These are phyloP conservation scores for Colletotrichum limetticola DNA, from an alignment of 2,329 filamentous ascomycete genomes.

Conservation along the genomic window DNA sequence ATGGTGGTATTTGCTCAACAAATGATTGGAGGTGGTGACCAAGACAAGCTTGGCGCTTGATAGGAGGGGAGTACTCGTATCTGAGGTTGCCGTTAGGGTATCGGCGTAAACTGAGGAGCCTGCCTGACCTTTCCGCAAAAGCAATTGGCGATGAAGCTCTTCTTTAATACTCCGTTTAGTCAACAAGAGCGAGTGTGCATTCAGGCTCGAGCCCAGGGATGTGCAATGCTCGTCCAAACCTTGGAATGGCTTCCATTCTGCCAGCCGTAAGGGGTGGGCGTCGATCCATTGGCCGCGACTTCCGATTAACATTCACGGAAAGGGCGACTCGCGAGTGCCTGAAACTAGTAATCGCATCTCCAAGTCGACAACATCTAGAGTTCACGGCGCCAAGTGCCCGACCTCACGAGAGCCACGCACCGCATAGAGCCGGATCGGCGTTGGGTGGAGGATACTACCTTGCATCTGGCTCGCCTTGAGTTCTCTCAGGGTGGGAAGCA, in stretches of 20 bases:
- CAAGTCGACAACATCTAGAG: neutral
- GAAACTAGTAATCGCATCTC: constrained; percentile 19
- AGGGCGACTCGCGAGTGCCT: constrained; percentile 23
- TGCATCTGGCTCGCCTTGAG: neutral
- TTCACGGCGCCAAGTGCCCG: neutral
- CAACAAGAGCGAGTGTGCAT: neutral
- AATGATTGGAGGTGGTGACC: neutral
- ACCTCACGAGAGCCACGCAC: neutral
- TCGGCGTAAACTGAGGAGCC: constrained; percentile 26
- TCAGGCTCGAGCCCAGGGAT: constrained; percentile 10
- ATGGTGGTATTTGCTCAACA: neutral
- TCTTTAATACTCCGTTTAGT: constrained; percentile 24
- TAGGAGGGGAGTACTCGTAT: constrained; percentile 1
- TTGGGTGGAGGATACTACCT: neutral
- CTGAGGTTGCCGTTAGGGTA: constrained; percentile 17
- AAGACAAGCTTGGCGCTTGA: constrained; percentile 14
- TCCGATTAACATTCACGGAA: constrained; percentile 24
- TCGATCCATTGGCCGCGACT: constrained; percentile 1
- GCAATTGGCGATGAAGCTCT: neutral
- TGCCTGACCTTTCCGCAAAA: neutral
- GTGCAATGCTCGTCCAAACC: constrained; percentile 12
- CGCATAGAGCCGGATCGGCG: constrained; percentile 16
- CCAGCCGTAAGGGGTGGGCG: neutral
- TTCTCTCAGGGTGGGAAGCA: neutral
- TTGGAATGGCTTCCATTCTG: constrained; percentile 8